Evolutionary conservation across 2,329 filamentous ascomycete species (phyloP).

Genomic region (Lecanicillium sp.): DNA sequence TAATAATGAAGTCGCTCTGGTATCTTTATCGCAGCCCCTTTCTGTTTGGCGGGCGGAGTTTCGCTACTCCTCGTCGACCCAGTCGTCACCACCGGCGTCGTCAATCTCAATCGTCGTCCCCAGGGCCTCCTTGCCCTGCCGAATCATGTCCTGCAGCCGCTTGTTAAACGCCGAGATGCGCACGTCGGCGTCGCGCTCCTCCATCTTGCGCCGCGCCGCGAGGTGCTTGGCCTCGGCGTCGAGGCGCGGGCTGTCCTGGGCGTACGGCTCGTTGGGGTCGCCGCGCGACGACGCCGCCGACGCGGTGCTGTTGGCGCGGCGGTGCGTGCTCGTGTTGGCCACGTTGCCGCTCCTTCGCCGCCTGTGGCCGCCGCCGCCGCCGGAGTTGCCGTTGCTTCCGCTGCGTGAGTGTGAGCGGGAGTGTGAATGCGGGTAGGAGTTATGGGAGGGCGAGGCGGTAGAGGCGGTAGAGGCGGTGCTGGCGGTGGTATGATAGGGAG

Average conservation of each 20-base stretch:
- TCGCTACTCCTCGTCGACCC: constrained; percentile 38
- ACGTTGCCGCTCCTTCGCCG: constrained; percentile 9
- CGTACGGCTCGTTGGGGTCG: constrained; percentile 8
- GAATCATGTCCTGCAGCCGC: constrained; percentile 78
- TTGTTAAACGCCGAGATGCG: constrained; percentile 75
- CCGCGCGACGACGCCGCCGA: constrained; percentile 35
- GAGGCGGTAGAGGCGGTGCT: constrained; percentile 12
- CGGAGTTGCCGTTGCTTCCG: not conserved
- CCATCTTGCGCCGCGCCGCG: constrained; percentile 62
- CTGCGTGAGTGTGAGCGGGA: not conserved
- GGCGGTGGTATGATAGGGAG: constrained; percentile 19
- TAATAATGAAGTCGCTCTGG: no score
- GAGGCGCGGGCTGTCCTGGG: constrained; percentile 43
- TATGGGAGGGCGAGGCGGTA: constrained; percentile 7
- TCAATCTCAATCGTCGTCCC: constrained; percentile 66
- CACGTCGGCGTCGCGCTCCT: constrained; percentile 72
- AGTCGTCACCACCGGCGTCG: constrained; percentile 31
- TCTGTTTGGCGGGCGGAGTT: no score
- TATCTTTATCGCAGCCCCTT: no score
- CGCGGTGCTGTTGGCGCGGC: constrained; percentile 39
- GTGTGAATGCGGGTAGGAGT: not conserved
- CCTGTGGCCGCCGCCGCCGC: not conserved
- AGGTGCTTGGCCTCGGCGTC: constrained; percentile 66
- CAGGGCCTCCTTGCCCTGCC: constrained; percentile 79
- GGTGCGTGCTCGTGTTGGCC: constrained; percentile 26